Evolutionary conservation across 805 yeast species (phyloP).

Genomic region (Metschnikowia vanudenii): DNA sequence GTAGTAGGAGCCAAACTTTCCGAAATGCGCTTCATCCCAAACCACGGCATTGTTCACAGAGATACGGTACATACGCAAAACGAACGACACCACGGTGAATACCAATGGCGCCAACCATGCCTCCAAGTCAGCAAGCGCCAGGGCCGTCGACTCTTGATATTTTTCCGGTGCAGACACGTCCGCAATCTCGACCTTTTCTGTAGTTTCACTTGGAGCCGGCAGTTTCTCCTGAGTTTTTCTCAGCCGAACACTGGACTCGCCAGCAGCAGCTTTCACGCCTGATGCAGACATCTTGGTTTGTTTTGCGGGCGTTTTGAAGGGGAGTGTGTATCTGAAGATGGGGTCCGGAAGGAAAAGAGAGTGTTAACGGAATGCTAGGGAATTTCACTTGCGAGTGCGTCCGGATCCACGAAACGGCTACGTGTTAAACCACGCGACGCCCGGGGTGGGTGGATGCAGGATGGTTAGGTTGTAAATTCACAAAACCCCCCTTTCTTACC

Average conservation of each 20-base stretch:
- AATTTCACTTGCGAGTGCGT: no score
- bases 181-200: neutral
- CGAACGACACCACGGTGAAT: slow-evolving; percentile 68
- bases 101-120: slow-evolving; percentile 54
- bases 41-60: slow-evolving; percentile 65
- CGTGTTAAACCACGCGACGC: slow-evolving; percentile 5
- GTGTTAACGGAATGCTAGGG: neutral
- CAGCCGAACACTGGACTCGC: slow-evolving; percentile 6
- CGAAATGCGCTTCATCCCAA: slow-evolving; percentile 93
- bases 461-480: neutral
- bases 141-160: slow-evolving; percentile 16
- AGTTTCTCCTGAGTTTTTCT: slow-evolving; percentile 6
- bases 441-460: neutral
- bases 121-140: slow-evolving; percentile 29
- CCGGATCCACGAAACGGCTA: neutral
- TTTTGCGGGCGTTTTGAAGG: neutral
- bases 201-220: neutral
- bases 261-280: slow-evolving; percentile 12
- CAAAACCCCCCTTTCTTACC: no score
- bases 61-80: slow-evolving; percentile 71
- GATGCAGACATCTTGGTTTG: slow-evolving; percentile 18
- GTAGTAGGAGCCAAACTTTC: slow-evolving; percentile 81
- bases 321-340: no score
- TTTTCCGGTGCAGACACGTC: slow-evolving; percentile 19
- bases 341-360: neutral